Evolutionary conservation across 164 flowering plant species (phyloP), one percentile per base, ranked within the genome.

Genomic region (Magnolia changhungtana): DNA sequence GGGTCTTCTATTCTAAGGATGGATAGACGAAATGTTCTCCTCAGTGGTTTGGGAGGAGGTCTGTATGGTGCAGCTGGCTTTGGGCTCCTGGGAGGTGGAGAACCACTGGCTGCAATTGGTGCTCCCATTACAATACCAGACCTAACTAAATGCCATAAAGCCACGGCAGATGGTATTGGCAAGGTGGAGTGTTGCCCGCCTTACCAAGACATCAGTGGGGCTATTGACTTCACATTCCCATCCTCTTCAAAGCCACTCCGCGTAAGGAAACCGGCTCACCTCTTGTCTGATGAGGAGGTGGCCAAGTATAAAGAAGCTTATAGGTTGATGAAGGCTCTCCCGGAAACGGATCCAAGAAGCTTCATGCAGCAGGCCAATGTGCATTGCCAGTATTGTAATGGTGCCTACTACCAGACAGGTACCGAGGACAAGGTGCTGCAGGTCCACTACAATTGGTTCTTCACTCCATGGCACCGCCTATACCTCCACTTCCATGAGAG

Each of bases 401-500:
- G 72, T 19, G 72, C 72, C 23, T 70, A 45, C 24, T 49, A 70
- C 55, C 72, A 70, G 72, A 24, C 37, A 18, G 27, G 72, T 20
- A 29, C 16, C 55, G 23, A 4, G 14, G 8, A 45, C 0, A 49
- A 16, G 20, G 10, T 4, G 55, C 21, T 72, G 20, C 45, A 55
- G 50, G 64, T 72, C 45, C 74, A 72, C 63, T 21, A 19, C 23
- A 51, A 20, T 64, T 72, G 74, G 74, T 27, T 72, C 9, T 72
- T 72, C 74, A 0, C 9, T 19, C 74, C 74, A 8, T 72, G 74
- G 74, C 74, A 72, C 74, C 74, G 74, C 63, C 21, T 58, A 11
- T 52, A 52, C 49, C 37, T 72, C 74, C 58, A 72, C 65, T 72
- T 72, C 74, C 31, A 72, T 19, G 74, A 72, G 74, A 13, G 74